Evolutionary conservation across 2,329 filamentous ascomycete genomes (phyloP).

Genomic region (Colletotrichum aenigma): DNA sequence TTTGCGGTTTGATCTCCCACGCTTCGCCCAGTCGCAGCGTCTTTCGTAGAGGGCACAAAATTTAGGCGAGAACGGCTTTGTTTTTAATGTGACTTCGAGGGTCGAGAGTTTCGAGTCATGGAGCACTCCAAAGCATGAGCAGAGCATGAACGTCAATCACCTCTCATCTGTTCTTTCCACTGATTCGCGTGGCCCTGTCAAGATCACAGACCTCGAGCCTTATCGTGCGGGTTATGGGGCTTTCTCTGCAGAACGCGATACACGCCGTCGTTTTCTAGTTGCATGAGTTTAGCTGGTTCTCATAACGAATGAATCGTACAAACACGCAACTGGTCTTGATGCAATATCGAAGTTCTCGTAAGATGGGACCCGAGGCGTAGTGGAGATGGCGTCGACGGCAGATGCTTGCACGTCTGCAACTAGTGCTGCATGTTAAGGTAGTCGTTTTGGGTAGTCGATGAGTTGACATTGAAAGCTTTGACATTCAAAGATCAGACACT

Average conservation of each 20-base stretch:
- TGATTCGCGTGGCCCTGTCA: background rate
- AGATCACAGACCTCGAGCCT: background rate
- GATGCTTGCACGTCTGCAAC: background rate
- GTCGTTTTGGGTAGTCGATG: background rate
- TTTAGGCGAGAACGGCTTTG: background rate
- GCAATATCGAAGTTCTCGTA: background rate
- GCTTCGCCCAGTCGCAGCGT: constrained; percentile 1
- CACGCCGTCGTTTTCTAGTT: background rate
- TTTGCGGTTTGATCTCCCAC: constrained; percentile 10
- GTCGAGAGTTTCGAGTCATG: background rate
- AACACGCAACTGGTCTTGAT: background rate
- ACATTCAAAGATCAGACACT: background rate
- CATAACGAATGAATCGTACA: background rate
- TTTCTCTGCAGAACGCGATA: background rate
- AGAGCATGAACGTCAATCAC: background rate
- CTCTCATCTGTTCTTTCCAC: background rate
- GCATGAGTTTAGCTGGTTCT: background rate
- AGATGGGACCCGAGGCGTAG: background rate
- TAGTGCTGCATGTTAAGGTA: background rate
- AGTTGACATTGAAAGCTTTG: background rate
- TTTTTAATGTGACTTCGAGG: background rate
- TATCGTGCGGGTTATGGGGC: background rate
- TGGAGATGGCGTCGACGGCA: background rate
- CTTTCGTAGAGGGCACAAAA: background rate
- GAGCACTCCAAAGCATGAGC: background rate